These are phyloP conservation scores for Lotus japonicus DNA, from an alignment of 306 rosid species.

Conservation along the genomic window DNA sequence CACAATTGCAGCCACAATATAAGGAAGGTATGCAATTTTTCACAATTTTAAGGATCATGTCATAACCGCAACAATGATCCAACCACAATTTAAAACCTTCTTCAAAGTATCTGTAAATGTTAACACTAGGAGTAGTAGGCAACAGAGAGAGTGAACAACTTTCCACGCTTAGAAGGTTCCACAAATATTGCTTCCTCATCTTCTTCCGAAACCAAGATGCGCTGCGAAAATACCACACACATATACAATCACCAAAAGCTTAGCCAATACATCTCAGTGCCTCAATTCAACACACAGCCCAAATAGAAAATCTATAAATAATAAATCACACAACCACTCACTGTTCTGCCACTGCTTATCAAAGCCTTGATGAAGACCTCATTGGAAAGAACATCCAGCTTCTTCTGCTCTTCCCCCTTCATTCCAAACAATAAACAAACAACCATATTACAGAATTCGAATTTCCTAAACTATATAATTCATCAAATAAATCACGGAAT, in stretches of 20 bases:
- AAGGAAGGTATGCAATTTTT: too few species aligned
- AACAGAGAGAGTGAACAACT: slow-evolving; percentile 22
- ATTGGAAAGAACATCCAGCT: slow-evolving; percentile 93
- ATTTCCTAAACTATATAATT: too few species aligned
- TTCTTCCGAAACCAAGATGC: slow-evolving; percentile 95
- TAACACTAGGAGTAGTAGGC: neutral
- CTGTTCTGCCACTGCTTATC: slow-evolving; percentile 91
- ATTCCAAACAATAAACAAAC: slow-evolving; percentile 21
- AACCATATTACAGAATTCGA: neutral
- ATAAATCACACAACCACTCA: slow-evolving; percentile 28
- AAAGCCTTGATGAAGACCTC: slow-evolving; percentile 92
- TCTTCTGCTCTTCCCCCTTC: slow-evolving; percentile 98
- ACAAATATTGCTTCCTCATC: slow-evolving; percentile 84
- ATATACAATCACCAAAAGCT: slow-evolving; percentile 17
- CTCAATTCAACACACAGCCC: neutral
- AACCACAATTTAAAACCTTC: neutral
- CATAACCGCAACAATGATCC: neutral
- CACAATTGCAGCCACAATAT: too few species aligned
- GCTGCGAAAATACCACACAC: slow-evolving; percentile 31
- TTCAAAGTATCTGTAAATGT: neutral
- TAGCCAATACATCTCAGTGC: neutral
- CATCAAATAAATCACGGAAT: too few species aligned
- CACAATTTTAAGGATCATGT: too few species aligned
- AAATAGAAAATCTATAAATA: neutral
- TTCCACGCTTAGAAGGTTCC: slow-evolving; percentile 55